Evolutionary conservation across 768 basidiomycete genomes (phyloP).

Genomic region (Termitomyces sp.): DNA sequence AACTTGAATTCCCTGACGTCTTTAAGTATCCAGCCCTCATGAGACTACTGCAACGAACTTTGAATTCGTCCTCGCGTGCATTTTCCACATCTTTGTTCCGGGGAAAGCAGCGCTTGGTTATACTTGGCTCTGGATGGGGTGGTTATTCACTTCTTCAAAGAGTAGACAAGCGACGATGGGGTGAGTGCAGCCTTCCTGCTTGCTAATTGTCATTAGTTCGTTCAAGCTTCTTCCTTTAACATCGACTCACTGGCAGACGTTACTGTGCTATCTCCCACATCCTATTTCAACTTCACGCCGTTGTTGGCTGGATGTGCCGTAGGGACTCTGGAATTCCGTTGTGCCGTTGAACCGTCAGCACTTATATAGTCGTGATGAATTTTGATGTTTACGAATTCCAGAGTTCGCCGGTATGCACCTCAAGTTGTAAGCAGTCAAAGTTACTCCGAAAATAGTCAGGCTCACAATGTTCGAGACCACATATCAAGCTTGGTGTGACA

Average conservation of each 20-base stretch:
- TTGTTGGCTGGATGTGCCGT: conserved; percentile 68
- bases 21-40: neutral
- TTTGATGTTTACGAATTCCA: neutral
- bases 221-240: no score
- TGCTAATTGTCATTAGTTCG: no score
- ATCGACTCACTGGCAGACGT: conserved; percentile 39
- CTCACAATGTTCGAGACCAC: conserved; percentile 33
- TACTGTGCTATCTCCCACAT: conserved; percentile 58
- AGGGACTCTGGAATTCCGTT: conserved; percentile 79
- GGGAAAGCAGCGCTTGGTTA: conserved; percentile 46
- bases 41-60: neutral
- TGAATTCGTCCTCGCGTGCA: neutral
- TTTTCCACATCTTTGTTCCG: conserved; percentile 5
- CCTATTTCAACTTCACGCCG: conserved; percentile 66
- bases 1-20: no score
- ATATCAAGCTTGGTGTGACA: conserved; percentile 75
- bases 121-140: conserved; percentile 76
- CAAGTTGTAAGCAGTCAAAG: conserved; percentile 4
- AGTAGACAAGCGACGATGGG: conserved; percentile 68
- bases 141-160: conserved; percentile 65
- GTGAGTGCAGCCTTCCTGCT: conserved; percentile 28
- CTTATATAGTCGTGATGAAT: neutral
- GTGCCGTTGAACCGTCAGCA: conserved; percentile 77
- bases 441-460: neutral
- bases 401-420: conserved; percentile 10